Base-by-base conservation (phyloP, 805 yeast genomes). In the Wickerhamiella azyma region DNA sequence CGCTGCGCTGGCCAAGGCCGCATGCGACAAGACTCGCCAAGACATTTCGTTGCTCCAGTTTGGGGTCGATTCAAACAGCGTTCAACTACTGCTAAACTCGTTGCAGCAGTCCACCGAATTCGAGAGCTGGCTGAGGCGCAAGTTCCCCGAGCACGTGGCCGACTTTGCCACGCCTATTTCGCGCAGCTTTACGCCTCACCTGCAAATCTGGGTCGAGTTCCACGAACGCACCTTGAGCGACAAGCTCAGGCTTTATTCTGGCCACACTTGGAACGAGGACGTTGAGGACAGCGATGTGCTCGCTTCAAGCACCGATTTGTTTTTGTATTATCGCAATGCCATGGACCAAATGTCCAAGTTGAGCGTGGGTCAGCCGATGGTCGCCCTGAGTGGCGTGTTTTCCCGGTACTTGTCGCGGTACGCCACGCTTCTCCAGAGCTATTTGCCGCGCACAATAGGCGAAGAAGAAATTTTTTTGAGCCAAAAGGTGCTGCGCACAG, bases 291-390 rank as follows among this genome's bases (percentile, higher is more conserved):
- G 28, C 14, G 69, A 71, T 30, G 88, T 92, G 13, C 68, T 92
- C 8, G 84, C 81, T 33, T 83, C 95, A 0, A 82, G 94, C 9
- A 85, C 94, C 1, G 96, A 89, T 53, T 63, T 92, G 29, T 88
- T 92, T 62, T 74, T 85, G 55, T 65, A 75, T 2, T 88, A 84
- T 59, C 75, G 94, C 49, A 79, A 79, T 41, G 65, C 82, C 8
- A 62, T 92, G 32, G 68, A 78, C 18, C 95, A 85, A 58, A 70
- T 86, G 9, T 63, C 82, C 13, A 76, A 73, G 48, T 60, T 82
- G 18, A 65, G 76, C 1, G 71, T 70, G 1, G 70, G 72, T 3
- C 61, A 61, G 3, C 66, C 71, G 7, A 55, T 70, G 14, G 47
- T 59, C 28, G 74, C 73, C 14, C 63, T 84, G 43, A 65, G 81